Conservation (phyloP, 192 early-diverging fungal species). For the Gamsiella multidivaricata region DNA sequence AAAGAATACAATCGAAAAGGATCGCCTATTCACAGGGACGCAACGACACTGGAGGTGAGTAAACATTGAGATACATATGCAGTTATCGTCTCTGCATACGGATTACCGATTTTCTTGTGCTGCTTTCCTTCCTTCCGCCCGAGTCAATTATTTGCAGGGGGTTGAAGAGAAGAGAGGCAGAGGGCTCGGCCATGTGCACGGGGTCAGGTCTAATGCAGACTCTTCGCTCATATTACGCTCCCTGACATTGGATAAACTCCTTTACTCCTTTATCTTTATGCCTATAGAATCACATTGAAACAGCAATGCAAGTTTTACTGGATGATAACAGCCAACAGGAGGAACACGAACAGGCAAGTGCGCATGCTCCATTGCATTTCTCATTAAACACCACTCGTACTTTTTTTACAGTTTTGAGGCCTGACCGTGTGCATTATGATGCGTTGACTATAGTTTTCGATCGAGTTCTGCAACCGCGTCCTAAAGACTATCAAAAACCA, state of each 20-base stretch:
- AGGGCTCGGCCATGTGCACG: slow-evolving; percentile 7
- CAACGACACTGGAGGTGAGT: slow-evolving; percentile 47
- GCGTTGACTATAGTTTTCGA: slow-evolving; percentile 35
- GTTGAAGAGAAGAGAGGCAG: neutral
- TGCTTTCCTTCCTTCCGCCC: neutral
- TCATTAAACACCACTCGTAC: neutral
- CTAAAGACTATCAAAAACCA: slow-evolving; percentile 43
- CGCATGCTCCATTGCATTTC: neutral
- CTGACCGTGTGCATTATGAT: neutral
- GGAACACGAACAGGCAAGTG: slow-evolving; percentile 39
- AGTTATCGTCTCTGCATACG: neutral
- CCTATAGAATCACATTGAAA: slow-evolving; percentile 37
- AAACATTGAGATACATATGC: neutral
- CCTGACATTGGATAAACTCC: no score
- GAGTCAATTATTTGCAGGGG: neutral
- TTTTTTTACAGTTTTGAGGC: neutral
- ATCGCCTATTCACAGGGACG: slow-evolving; percentile 52
- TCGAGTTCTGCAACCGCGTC: slow-evolving; percentile 37
- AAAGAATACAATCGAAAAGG: slow-evolving; percentile 55
- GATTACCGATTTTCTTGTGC: neutral
- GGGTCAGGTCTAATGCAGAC: neutral
- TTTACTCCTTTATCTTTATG: neutral
- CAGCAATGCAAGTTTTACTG: slow-evolving; percentile 26
- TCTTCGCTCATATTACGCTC: neutral
- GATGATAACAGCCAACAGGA: slow-evolving; percentile 35